Base-by-base conservation (phyloP, 106 monocot genomes). In the Amphibolis antarctica region DNA sequence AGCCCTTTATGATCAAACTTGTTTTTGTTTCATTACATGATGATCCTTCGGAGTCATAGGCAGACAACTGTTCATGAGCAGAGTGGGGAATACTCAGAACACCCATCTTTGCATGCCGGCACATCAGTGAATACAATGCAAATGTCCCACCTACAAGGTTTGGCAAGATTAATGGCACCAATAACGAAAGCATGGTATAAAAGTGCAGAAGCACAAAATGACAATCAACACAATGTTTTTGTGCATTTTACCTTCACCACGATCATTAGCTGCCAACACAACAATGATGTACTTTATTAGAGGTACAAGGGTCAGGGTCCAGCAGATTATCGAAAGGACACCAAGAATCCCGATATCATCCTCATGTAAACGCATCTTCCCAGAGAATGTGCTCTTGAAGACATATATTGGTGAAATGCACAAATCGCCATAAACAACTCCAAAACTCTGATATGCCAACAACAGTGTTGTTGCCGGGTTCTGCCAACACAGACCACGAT, bases 41-140 rank as follows among this genome's bases (percentile, higher is more conserved):
- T 25, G 51, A 45, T 29, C 43, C 24, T 20, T 68, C 68, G 1
- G 23, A 46, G 11, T 77, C 68, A 68, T 53, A 69, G 18, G 49
- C 9, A 55, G 62, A 65, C 9, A 81, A 36, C 24, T 66, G 67
- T 9, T 81, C 66, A 52, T 72, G 44, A 14, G 73, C 63, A 62
- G 54, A 31, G n/a, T 43, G 43, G 9, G 57, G 60, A 7, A 28
- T 56, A 49, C 64, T 47, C 21, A 84, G 28, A 31, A 86, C 76
- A 6, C 86, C 81, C 68, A 85, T 76, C 75, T 77, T 87, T n/a
- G 82, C 70, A 44, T 80, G 75, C 2, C 84, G 71, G 31, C 87
- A 92, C 66, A 92, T 42, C 54, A 84, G 45, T 20, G 92, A 92
- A 72, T 92, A 92, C 46, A 92, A 57, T 53, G 92, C 92, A 74